Percentiles rank a stretch among this genome's conserved stretches.
Conservation (phyloP, 2,329 filamentous ascomycete species). For the Scortechinia acanthostroma region DNA sequence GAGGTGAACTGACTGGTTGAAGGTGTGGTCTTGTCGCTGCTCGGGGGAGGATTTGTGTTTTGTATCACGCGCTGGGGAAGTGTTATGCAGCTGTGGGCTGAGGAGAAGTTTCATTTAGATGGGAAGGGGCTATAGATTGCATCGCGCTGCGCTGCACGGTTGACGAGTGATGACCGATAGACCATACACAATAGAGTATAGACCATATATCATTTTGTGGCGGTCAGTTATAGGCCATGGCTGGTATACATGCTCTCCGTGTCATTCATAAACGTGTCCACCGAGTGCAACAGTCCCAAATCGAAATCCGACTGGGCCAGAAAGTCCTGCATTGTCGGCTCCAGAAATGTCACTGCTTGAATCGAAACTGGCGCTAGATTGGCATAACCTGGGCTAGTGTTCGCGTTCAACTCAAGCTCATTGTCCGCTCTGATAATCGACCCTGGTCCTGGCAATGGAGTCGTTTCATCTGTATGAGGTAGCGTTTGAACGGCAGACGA, state of each 20-base stretch:
- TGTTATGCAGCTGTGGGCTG: not conserved
- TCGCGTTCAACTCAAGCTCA: not conserved
- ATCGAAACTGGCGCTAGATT: not conserved
- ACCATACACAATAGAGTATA: no score
- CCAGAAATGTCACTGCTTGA: conserved; percentile 22
- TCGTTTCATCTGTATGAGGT: not conserved
- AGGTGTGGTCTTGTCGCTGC: not conserved
- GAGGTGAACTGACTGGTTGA: not conserved
- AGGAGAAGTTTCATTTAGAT: not conserved
- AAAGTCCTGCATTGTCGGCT: conserved; percentile 27
- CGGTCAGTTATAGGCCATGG: not conserved
- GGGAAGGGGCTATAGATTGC: no score
- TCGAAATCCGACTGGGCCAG: conserved; percentile 25
- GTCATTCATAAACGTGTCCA: conserved; percentile 22
- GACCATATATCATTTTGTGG: no score
- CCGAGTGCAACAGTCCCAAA: conserved; percentile 16
- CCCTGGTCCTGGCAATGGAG: no score
- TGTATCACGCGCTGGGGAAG: not conserved
- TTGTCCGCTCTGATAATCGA: not conserved
- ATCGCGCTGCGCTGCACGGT: no score
- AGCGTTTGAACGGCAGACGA: not conserved
- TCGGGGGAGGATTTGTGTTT: not conserved
- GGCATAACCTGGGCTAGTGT: not conserved
- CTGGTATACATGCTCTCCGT: conserved; percentile 18
- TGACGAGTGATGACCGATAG: no score